Conservation (phyloP, 2,329 filamentous ascomycete species). For the Bipolaris victoriae region DNA sequence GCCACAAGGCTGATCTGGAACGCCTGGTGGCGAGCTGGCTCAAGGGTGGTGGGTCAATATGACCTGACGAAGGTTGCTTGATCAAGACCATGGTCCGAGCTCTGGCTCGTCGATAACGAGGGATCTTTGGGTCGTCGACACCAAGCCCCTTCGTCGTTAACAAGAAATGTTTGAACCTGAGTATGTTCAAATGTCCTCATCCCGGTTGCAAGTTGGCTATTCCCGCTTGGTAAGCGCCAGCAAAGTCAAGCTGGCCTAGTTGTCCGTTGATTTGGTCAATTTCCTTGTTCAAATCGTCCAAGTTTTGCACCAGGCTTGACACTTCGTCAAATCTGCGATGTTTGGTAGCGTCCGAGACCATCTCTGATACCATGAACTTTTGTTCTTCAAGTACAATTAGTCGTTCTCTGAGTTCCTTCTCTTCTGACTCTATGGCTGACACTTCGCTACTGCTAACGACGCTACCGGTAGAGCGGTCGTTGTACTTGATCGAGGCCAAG, state of each 20-base stretch:
- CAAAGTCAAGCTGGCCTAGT: constrained; percentile 70
- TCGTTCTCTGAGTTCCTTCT: constrained; percentile 79
- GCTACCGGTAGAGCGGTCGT: constrained; percentile 60
- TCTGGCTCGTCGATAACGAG: background rate
- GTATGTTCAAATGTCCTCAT: constrained; percentile 14
- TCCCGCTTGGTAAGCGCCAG: constrained; percentile 54
- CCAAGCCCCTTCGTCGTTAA: background rate
- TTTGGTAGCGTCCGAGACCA: constrained; percentile 78
- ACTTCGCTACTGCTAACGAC: constrained; percentile 63
- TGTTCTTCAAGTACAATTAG: constrained; percentile 90
- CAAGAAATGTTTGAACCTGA: background rate
- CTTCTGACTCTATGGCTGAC: constrained; percentile 77
- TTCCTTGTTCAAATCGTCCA: constrained; percentile 81
- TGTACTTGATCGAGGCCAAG: constrained; percentile 66
- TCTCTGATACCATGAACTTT: constrained; percentile 83
- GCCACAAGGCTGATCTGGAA: background rate
- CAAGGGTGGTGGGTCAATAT: background rate
- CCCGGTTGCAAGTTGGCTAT: constrained; percentile 32
- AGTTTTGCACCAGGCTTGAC: constrained; percentile 75
- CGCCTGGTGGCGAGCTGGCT: background rate
- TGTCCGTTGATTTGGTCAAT: constrained; percentile 71
- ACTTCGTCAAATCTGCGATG: constrained; percentile 87
- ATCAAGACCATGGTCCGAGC: background rate
- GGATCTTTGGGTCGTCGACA: background rate
- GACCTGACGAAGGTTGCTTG: background rate